Percentiles rank a stretch among this genome's conserved stretches.
Conservation (phyloP, 805 yeast genomes). For the Starmerella davenportii region DNA sequence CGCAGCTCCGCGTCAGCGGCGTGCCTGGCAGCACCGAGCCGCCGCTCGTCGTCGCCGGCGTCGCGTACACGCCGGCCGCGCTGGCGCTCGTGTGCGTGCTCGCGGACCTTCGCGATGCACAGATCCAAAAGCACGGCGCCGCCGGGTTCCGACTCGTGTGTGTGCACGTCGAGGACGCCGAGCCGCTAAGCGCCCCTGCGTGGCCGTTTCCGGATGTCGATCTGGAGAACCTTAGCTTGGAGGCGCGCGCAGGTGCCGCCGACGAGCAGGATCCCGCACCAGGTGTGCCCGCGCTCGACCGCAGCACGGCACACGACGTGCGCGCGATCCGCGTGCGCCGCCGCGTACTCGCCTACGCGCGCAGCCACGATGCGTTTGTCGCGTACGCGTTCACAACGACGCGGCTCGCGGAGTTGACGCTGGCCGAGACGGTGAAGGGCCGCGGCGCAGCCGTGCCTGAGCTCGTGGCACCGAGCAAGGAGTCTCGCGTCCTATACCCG, state of each 20-base stretch:
- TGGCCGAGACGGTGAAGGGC: constrained; percentile 69
- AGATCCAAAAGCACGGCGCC: constrained; percentile 41
- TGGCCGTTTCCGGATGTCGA: constrained; percentile 15
- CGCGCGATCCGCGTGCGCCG: constrained; percentile 30
- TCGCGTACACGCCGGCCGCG: constrained; percentile 54
- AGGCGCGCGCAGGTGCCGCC: background rate
- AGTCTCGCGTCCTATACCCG: constrained; percentile 33
- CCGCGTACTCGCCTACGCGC: constrained; percentile 32
- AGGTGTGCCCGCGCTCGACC: constrained; percentile 12
- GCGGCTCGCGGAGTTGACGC: constrained; percentile 57
- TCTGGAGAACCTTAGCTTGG: background rate
- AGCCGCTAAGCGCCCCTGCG: background rate
- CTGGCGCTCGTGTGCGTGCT: constrained; percentile 52
- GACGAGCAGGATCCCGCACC: background rate
- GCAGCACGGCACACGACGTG: constrained; percentile 53
- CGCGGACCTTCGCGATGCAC: constrained; percentile 43
- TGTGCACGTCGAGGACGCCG: constrained; percentile 27
- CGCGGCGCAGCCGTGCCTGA: constrained; percentile 53
- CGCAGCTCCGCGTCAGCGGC: constrained; percentile 54
- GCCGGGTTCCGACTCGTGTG: constrained; percentile 49
- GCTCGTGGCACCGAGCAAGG: constrained; percentile 12
- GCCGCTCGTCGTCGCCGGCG: constrained; percentile 29
- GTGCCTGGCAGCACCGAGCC: constrained; percentile 27
- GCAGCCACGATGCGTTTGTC: constrained; percentile 32
- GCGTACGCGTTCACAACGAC: constrained; percentile 66